Evolutionary conservation across 2,329 filamentous ascomycete species (phyloP).

Genomic region (Hawksworthiomyces lignivorus): DNA sequence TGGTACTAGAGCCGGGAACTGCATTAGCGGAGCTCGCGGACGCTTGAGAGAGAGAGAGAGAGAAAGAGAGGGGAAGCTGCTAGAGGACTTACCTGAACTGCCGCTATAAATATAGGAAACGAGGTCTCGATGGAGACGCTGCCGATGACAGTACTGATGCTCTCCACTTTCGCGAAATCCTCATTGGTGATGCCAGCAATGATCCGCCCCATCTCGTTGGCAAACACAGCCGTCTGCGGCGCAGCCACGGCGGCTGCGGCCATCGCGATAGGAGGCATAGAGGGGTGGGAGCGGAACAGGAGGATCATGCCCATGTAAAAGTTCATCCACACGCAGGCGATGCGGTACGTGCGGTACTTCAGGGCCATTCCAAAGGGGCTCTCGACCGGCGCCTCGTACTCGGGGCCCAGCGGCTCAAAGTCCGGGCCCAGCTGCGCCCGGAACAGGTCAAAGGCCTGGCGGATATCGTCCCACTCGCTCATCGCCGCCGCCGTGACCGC

Average conservation of each 20-base stretch:
- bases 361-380: slow-evolving; percentile 78
- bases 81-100: slow-evolving; percentile 53
- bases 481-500: slow-evolving; percentile 61
- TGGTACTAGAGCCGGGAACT: slow-evolving; percentile 52
- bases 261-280: slow-evolving; percentile 87
- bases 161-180: slow-evolving; percentile 40
- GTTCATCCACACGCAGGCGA: slow-evolving; percentile 80
- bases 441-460: slow-evolving; percentile 61
- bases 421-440: slow-evolving; percentile 59
- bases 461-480: slow-evolving; percentile 71
- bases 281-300: slow-evolving; percentile 73
- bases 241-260: slow-evolving; percentile 75
- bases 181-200: slow-evolving; percentile 61
- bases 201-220: slow-evolving; percentile 72
- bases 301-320: slow-evolving; percentile 81
- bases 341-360: slow-evolving; percentile 78
- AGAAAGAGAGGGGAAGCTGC: too few relatives aligned
- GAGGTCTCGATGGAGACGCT: slow-evolving; percentile 76
- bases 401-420: slow-evolving; percentile 67
- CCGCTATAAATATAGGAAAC: slow-evolving; percentile 81
- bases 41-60: not conserved
- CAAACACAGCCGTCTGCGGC: slow-evolving; percentile 59
- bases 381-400: slow-evolving; percentile 51
- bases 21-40: too few relatives aligned
- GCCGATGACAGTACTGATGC: slow-evolving; percentile 69